phyloP scores from a whole-genome alignment of 306 rosid species.

The Gastrolobium villosum region DNA sequence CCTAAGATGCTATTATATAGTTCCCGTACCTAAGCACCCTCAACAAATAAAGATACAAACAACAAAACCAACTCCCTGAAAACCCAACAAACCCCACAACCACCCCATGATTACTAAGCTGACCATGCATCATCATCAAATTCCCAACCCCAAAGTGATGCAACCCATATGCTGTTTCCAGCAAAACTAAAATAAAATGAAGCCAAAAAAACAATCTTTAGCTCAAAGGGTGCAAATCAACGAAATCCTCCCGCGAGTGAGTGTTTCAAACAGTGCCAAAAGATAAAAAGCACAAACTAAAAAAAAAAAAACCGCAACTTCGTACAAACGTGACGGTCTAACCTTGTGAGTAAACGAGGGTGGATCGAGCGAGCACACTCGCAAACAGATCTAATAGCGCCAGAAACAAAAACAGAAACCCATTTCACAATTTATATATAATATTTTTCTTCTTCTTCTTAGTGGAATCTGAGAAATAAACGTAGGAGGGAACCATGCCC shows the following conservation, averaged over 20 bases:
- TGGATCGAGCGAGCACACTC: constrained; percentile 46
- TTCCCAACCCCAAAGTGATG: constrained; percentile 35
- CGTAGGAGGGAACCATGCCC: constrained; percentile 20
- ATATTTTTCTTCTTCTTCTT: constrained; percentile 12
- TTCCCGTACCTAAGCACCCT: constrained; percentile 42
- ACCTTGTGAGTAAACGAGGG: constrained; percentile 47
- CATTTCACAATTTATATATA: constrained; percentile 41
- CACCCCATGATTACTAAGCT: constrained; percentile 36
- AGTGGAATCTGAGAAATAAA: constrained; percentile 38
- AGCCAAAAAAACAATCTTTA: neutral
- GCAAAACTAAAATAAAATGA: constrained; percentile 2
- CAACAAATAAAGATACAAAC: constrained; percentile 42
- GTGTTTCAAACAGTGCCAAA: constrained; percentile 26
- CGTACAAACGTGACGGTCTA: constrained; percentile 49
- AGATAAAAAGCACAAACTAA: no score
- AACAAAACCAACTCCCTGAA: constrained; percentile 32
- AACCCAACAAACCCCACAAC: constrained; percentile 43
- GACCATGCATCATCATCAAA: constrained; percentile 50
- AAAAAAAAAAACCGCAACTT: neutral
- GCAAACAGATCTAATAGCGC: constrained; percentile 50
- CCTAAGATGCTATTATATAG: constrained; percentile 26
- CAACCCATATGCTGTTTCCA: constrained; percentile 43
- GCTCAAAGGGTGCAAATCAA: neutral
- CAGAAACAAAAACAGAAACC: constrained; percentile 43
- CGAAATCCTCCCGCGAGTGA: no score